Percentiles rank a stretch among this genome's conserved stretches.
phyloP scores from a whole-genome alignment of 257 asterid species.

The Solanum sitiens region DNA sequence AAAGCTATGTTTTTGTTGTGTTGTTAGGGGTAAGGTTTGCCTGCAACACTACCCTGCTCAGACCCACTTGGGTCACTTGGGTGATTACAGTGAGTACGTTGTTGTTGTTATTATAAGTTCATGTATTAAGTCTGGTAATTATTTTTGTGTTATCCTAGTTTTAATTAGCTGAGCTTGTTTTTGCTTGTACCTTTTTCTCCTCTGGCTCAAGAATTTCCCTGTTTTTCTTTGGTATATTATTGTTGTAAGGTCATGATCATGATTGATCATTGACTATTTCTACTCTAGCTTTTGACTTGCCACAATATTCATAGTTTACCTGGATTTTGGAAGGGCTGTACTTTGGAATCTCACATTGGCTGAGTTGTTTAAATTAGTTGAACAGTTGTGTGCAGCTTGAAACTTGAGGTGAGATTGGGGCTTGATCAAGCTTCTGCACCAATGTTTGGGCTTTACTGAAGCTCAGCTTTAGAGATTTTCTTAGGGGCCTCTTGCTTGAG shows the following conservation, averaged over 20 bases:
- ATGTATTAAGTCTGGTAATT: background rate
- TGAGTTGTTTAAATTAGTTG: background rate
- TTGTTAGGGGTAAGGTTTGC: background rate
- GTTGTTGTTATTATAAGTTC: background rate
- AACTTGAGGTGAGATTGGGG: background rate
- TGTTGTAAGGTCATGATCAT: background rate
- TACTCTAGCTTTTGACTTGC: background rate
- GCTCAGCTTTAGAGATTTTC: background rate
- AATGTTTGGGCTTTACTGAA: background rate
- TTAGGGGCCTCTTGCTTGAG: background rate
- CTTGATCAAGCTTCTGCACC: background rate
- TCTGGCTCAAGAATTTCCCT: background rate
- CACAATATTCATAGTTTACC: background rate
- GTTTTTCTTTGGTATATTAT: background rate
- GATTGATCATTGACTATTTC: background rate
- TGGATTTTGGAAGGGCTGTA: background rate
- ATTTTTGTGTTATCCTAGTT: background rate
- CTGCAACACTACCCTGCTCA: background rate
- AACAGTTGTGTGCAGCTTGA: background rate
- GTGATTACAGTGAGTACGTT: background rate
- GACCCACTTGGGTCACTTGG: background rate
- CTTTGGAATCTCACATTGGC: background rate
- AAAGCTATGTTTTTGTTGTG: background rate
- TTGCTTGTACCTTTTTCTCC: background rate
- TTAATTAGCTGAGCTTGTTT: background rate